Evolutionary conservation across 768 basidiomycete genomes (phyloP).

Genomic region (Amanita molliuscula): DNA sequence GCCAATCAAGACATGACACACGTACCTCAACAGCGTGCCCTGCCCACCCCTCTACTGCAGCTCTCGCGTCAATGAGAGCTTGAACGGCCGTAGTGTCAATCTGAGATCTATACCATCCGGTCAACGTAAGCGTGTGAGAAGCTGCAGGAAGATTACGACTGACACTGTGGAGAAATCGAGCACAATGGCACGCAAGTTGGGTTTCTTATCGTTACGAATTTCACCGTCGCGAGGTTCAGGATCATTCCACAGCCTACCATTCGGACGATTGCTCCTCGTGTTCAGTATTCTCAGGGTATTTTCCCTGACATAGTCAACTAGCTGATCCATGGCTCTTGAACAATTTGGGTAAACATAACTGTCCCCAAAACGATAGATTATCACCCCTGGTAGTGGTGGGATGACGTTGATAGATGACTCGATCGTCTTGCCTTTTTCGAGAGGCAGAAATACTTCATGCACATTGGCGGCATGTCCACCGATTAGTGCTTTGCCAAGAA

Average conservation of each 20-base stretch:
- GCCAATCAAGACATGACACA: slow-evolving; percentile 1
- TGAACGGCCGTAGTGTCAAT: slow-evolving; percentile 91
- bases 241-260: slow-evolving; percentile 93
- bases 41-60: slow-evolving; percentile 82
- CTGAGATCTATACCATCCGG: slow-evolving; percentile 43
- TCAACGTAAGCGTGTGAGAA: not conserved
- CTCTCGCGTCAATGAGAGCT: slow-evolving; percentile 81
- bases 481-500: slow-evolving; percentile 80
- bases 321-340: slow-evolving; percentile 51
- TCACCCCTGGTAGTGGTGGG: slow-evolving; percentile 74
- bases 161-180: slow-evolving; percentile 84
- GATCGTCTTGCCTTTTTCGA: slow-evolving; percentile 47
- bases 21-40: slow-evolving; percentile 63
- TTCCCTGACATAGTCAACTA: slow-evolving; percentile 76
- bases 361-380: slow-evolving; percentile 91
- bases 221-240: slow-evolving; percentile 56
- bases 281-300: slow-evolving; percentile 72
- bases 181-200: slow-evolving; percentile 75
- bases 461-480: slow-evolving; percentile 23
- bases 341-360: slow-evolving; percentile 82
- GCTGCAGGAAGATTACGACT: slow-evolving; percentile 16
- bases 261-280: slow-evolving; percentile 45
- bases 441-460: slow-evolving; percentile 81
- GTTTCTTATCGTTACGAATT: slow-evolving; percentile 41
- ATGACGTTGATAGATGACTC: slow-evolving; percentile 64